Evolutionary conservation across 139 green algal species (phyloP).

Genomic region (Pseudopediastrum boryanum): DNA sequence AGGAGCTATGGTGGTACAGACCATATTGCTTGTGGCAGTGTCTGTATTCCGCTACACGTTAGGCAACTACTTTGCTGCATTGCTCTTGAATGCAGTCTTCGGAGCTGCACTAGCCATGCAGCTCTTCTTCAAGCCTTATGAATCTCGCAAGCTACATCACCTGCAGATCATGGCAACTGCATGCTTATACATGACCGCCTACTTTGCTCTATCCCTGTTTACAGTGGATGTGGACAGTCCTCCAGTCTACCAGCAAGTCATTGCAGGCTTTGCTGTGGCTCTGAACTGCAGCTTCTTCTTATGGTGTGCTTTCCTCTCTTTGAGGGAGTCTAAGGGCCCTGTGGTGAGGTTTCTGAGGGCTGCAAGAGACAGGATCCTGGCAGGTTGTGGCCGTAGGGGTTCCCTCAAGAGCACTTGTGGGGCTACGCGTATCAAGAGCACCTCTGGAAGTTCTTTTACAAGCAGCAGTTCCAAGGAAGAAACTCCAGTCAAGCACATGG

Average conservation of each 20-base stretch:
- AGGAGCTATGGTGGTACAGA: not conserved
- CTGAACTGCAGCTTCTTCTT: constrained; percentile 1
- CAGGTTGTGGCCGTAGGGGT: too few species aligned
- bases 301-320: not conserved
- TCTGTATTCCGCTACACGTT: not conserved
- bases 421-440: too few species aligned
- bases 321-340: too few species aligned
- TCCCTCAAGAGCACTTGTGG: too few species aligned
- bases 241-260: not conserved
- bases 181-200: not conserved
- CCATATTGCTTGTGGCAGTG: constrained; percentile 12
- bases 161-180: not conserved
- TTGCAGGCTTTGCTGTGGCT: not conserved
- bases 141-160: not conserved
- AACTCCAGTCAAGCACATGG: too few species aligned
- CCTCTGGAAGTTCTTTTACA: too few species aligned
- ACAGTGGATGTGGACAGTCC: not conserved
- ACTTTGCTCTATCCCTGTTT: not conserved
- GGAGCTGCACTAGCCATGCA: not conserved
- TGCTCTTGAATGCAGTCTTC: constrained; percentile 1
- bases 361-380: too few species aligned
- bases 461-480: too few species aligned
- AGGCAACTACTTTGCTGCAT: not conserved
- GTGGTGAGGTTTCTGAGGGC: too few species aligned
- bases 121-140: constrained; percentile 1